These are phyloP conservation scores for Claviceps capensis DNA, from an alignment of 2,329 filamentous ascomycete species.

Conservation along the genomic window DNA sequence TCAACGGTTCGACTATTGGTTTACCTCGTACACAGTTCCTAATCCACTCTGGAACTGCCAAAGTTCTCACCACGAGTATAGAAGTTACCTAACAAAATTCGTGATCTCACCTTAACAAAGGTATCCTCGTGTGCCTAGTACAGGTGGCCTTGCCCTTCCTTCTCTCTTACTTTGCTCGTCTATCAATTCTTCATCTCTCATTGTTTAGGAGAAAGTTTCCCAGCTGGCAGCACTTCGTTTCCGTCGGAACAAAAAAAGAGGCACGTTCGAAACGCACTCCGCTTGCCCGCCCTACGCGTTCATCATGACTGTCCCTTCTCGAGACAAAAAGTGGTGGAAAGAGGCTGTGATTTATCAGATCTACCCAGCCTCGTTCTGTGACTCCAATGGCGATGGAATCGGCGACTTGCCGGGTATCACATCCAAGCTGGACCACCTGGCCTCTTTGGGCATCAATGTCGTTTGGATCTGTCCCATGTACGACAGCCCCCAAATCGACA, in stretches of 20 bases:
- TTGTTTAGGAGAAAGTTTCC: no score
- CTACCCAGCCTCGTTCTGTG: conserved; percentile 44
- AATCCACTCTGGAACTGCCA: background rate
- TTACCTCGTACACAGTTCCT: background rate
- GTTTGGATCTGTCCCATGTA: conserved; percentile 58
- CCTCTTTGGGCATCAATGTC: conserved; percentile 45
- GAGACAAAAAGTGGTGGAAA: conserved; percentile 36
- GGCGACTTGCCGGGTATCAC: conserved; percentile 52
- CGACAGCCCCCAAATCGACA: conserved; percentile 50
- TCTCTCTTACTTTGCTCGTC: background rate
- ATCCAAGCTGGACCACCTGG: conserved; percentile 47
- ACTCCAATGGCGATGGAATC: conserved; percentile 43
- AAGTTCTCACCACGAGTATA: background rate
- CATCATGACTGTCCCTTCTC: conserved; percentile 13
- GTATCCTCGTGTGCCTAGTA: background rate
- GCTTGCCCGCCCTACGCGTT: background rate
- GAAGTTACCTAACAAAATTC: background rate
- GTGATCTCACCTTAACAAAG: background rate
- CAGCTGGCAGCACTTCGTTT: no score
- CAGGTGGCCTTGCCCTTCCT: background rate
- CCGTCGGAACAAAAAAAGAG: background rate
- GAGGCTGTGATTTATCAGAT: conserved; percentile 44
- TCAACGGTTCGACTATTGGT: no score
- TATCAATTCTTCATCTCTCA: no score
- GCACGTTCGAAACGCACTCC: no score